Conservation (phyloP, 2,329 filamentous ascomycete species). For the Thielaviopsis cerberus region DNA sequence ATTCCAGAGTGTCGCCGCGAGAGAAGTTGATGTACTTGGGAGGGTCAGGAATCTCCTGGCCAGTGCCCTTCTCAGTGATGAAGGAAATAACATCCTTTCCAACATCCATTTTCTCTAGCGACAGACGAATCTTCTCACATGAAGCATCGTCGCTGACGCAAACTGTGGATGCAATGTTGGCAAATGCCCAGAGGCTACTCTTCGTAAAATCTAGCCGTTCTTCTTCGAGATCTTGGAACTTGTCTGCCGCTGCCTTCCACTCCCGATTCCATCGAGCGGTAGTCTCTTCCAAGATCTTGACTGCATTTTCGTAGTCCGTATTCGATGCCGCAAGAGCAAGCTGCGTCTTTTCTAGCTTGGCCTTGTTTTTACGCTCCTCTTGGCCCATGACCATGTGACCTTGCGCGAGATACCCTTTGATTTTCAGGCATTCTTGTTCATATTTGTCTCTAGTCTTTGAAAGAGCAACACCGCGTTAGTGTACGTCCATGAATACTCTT, state of each 20-base stretch:
- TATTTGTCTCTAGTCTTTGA: constrained; percentile 69
- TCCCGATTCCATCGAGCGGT: constrained; percentile 92
- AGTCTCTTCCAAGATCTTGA: constrained; percentile 87
- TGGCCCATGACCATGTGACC: constrained; percentile 99
- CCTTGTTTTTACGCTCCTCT: constrained; percentile 96
- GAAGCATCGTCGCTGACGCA: constrained; percentile 94
- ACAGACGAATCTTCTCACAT: constrained; percentile 87
- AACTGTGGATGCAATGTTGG: constrained; percentile 90
- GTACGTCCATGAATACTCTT: not conserved
- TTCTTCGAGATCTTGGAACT: constrained; percentile 97
- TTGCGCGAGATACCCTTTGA: constrained; percentile 94
- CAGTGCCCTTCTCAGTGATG: constrained; percentile 75
- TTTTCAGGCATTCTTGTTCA: constrained; percentile 93
- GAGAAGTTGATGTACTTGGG: constrained; percentile 99
- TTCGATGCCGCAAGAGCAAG: constrained; percentile 84
- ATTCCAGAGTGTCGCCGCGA: constrained; percentile 67
- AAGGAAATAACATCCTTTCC: constrained; percentile 84
- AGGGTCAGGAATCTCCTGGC: constrained; percentile 90
- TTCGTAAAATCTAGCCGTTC: constrained; percentile 94
- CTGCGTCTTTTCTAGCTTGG: constrained; percentile 95
- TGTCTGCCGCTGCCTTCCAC: constrained; percentile 95
- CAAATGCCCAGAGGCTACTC: constrained; percentile 93
- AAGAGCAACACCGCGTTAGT: constrained; percentile 13
- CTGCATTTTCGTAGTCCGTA: constrained; percentile 78
- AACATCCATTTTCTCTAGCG: constrained; percentile 87